Percentiles rank a stretch among this genome's conserved stretches.
Conservation (phyloP, 2,329 filamentous ascomycete species). For the Monosporascus sp. region DNA sequence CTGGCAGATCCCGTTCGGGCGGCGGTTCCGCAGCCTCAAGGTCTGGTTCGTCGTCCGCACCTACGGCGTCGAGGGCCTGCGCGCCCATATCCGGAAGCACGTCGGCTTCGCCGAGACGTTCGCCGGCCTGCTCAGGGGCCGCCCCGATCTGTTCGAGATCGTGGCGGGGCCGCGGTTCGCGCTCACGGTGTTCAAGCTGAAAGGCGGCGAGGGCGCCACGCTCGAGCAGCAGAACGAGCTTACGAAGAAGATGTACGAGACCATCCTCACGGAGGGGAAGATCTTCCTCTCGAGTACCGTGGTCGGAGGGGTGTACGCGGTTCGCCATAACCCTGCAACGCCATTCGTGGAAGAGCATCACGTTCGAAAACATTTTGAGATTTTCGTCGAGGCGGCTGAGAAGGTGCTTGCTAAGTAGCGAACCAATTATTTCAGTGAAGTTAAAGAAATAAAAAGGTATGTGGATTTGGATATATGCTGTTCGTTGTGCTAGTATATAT, state of each 20-base stretch:
- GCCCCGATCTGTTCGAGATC: constrained; percentile 70
- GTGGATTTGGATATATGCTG: neutral
- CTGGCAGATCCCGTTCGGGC: constrained; percentile 92
- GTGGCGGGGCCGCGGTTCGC: constrained; percentile 72
- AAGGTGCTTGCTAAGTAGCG: constrained; percentile 35
- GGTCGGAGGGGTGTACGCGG: constrained; percentile 68
- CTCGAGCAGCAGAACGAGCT: constrained; percentile 55
- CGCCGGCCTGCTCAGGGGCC: constrained; percentile 49
- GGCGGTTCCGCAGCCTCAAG: constrained; percentile 84
- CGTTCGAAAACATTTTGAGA: constrained; percentile 67
- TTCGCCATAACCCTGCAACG: constrained; percentile 75
- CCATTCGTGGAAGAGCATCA: constrained; percentile 66
- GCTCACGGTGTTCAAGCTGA: constrained; percentile 70
- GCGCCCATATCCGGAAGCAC: constrained; percentile 65
- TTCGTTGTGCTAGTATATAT: neutral
- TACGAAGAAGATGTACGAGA: constrained; percentile 72
- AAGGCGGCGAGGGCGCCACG: constrained; percentile 26
- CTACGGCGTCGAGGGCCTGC: constrained; percentile 74
- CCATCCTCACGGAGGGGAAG: constrained; percentile 67
- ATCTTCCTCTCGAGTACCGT: constrained; percentile 80
- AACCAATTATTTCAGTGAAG: constrained; percentile 1
- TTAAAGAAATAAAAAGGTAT: constrained; percentile 1
- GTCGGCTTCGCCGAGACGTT: constrained; percentile 69
- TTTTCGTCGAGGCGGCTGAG: constrained; percentile 62
- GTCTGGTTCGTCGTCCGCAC: constrained; percentile 90